These are phyloP conservation scores for Fraxinus pennsylvanica DNA, from an alignment of 257 asterid species.

Conservation along the genomic window DNA sequence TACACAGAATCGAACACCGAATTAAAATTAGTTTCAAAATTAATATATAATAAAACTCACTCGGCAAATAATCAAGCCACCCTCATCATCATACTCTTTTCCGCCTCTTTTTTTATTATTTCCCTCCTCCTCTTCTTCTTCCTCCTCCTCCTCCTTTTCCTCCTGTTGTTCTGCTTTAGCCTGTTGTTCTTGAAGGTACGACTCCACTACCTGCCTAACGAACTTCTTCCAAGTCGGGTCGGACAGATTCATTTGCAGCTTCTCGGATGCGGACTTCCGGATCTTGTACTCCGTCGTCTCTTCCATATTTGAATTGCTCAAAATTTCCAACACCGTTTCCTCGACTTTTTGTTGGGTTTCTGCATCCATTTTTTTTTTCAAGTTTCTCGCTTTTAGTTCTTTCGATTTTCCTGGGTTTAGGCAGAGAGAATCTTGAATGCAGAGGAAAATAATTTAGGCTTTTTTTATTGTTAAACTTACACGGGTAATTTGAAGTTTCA, in stretches of 20 bases:
- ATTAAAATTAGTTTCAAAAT: not conserved
- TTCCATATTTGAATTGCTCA: slow-evolving; percentile 62
- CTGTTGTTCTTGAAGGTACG: slow-evolving; percentile 60
- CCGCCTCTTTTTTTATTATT: slow-evolving; percentile 33
- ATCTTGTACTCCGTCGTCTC: slow-evolving; percentile 77
- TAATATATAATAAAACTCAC: slow-evolving; percentile 36
- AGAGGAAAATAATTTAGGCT: not conserved
- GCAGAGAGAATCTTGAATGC: not conserved
- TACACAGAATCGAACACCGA: not conserved
- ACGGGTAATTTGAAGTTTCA: too few relatives aligned
- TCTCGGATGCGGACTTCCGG: slow-evolving; percentile 78
- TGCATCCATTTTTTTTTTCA: not conserved
- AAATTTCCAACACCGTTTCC: not conserved
- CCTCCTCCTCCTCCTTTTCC: slow-evolving; percentile 21
- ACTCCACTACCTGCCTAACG: slow-evolving; percentile 71
- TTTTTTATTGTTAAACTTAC: too few relatives aligned
- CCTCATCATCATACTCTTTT: slow-evolving; percentile 80
- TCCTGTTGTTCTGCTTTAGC: slow-evolving; percentile 37
- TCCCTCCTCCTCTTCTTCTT: slow-evolving; percentile 38
- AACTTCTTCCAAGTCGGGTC: slow-evolving; percentile 61
- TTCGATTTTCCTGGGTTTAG: not conserved
- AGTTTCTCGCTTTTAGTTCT: not conserved
- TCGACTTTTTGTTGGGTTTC: not conserved
- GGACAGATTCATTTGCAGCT: slow-evolving; percentile 69
- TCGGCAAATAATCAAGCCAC: slow-evolving; percentile 82